phyloP scores from a whole-genome alignment of 441 rosid genomes.

The Metrosideros polymorpha region DNA sequence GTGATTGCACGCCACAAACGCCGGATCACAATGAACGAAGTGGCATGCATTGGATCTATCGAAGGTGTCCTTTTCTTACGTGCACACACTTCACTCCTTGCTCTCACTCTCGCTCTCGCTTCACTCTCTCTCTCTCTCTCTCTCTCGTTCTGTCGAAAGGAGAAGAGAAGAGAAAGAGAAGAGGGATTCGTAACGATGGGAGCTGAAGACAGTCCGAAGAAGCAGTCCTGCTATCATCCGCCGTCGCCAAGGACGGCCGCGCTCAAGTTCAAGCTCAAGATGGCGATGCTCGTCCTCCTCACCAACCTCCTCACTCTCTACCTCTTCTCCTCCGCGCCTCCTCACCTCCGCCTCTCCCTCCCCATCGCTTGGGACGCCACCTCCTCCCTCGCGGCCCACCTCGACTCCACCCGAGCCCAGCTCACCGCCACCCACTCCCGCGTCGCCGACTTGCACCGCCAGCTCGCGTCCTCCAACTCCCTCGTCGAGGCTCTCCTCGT shows the following conservation, averaged over 20 bases:
- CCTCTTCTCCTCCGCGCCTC: slow-evolving; percentile 14
- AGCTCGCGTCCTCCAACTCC: slow-evolving; percentile 33
- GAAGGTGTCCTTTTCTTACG: neutral
- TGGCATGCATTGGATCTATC: neutral
- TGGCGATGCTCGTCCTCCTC: slow-evolving; percentile 19
- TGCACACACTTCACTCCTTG: neutral
- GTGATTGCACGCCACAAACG: neutral
- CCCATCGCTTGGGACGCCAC: neutral
- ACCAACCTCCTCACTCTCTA: slow-evolving; percentile 38
- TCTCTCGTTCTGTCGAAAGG: neutral
- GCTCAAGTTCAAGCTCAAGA: slow-evolving; percentile 23
- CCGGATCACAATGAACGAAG: neutral
- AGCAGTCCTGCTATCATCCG: slow-evolving; percentile 5
- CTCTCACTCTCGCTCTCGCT: neutral
- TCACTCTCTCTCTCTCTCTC: neutral
- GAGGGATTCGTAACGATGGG: neutral
- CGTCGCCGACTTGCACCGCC: slow-evolving; percentile 17
- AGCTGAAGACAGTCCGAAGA: slow-evolving; percentile 14
- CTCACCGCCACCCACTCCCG: slow-evolving; percentile 18
- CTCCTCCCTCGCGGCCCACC: slow-evolving; percentile 8
- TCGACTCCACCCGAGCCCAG: slow-evolving; percentile 20
- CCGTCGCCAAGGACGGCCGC: neutral
- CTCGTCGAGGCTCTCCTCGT: slow-evolving; percentile 21
- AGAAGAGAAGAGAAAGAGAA: neutral
- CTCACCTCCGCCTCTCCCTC: neutral